phyloP scores from a whole-genome alignment of 495 filamentous ascomycete genomes.

The Penicilliopsis zonata region DNA sequence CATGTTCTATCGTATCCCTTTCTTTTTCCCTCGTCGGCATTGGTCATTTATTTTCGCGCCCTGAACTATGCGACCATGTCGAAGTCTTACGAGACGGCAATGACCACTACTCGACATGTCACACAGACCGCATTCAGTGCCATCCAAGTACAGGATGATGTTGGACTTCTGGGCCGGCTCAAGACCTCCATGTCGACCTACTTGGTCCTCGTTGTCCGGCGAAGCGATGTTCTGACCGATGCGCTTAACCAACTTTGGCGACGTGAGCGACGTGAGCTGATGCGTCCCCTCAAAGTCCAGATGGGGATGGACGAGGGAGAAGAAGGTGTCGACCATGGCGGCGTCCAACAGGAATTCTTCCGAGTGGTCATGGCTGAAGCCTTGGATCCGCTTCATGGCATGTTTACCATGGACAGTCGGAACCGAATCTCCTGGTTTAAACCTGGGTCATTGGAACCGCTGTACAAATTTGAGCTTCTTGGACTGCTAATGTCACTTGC shows the following conservation, averaged over 20 bases:
- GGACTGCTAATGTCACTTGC: slow-evolving; percentile 81
- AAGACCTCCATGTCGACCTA: slow-evolving; percentile 55
- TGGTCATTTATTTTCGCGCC: slow-evolving; percentile 80
- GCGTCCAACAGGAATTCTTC: slow-evolving; percentile 94
- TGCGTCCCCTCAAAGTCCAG: slow-evolving; percentile 77
- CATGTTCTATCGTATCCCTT: slow-evolving; percentile 77
- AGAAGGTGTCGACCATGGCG: slow-evolving; percentile 85
- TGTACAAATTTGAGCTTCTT: slow-evolving; percentile 84
- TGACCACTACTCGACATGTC: slow-evolving; percentile 47
- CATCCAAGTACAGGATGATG: slow-evolving; percentile 27
- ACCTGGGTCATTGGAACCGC: slow-evolving; percentile 62
- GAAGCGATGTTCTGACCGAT: slow-evolving; percentile 60
- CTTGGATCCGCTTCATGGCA: slow-evolving; percentile 61
- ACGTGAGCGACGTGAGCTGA: slow-evolving; percentile 66
- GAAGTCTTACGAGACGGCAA: slow-evolving; percentile 57
- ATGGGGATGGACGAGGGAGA: slow-evolving; percentile 73
- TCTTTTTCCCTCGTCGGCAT: slow-evolving; percentile 57
- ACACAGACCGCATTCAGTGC: slow-evolving; percentile 41
- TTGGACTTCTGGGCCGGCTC: slow-evolving; percentile 47
- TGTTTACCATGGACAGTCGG: slow-evolving; percentile 62
- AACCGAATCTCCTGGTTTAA: slow-evolving; percentile 81
- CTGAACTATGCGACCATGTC: slow-evolving; percentile 80
- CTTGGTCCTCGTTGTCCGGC: slow-evolving; percentile 62
- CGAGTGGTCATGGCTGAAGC: slow-evolving; percentile 66
- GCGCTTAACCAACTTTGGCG: slow-evolving; percentile 83